phyloP scores from a whole-genome alignment of 2,329 filamentous ascomycete species.

The Epichloe gansuensis region DNA sequence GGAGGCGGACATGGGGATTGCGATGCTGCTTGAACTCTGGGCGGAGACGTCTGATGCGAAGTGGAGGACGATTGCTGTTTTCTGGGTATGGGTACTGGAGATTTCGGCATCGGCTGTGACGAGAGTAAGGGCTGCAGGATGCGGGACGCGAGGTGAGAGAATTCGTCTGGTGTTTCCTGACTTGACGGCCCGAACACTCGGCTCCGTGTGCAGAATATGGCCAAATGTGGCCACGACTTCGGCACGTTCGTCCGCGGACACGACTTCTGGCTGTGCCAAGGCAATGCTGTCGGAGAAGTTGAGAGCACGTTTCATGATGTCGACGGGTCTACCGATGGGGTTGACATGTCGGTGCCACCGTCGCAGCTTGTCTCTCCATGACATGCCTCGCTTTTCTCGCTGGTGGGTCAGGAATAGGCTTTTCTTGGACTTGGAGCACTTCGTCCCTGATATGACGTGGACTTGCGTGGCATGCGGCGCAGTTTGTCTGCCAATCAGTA shows the following conservation, averaged over 20 bases:
- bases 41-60: constrained; percentile 26
- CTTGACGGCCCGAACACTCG: constrained; percentile 4
- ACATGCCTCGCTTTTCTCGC: constrained; percentile 20
- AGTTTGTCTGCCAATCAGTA: constrained; percentile 24
- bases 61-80: constrained; percentile 30
- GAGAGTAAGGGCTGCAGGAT: constrained; percentile 31
- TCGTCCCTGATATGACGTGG: constrained; percentile 11
- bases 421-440: not conserved
- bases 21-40: not conserved
- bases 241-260: not conserved
- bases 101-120: constrained; percentile 22
- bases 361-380: constrained; percentile 22
- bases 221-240: constrained; percentile 35
- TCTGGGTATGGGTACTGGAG: constrained; percentile 11
- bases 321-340: constrained; percentile 8
- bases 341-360: constrained; percentile 19
- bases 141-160: constrained; percentile 34
- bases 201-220: constrained; percentile 30
- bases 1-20: constrained; percentile 14
- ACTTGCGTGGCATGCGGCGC: constrained; percentile 5
- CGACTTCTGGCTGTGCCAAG: not conserved
- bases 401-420: constrained; percentile 13
- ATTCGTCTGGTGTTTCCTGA: constrained; percentile 18
- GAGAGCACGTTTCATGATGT: not conserved
- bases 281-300: not conserved